Base-by-base conservation (phyloP, 2,329 filamentous ascomycete genomes). In the Colletotrichum lindemuthianum region DNA sequence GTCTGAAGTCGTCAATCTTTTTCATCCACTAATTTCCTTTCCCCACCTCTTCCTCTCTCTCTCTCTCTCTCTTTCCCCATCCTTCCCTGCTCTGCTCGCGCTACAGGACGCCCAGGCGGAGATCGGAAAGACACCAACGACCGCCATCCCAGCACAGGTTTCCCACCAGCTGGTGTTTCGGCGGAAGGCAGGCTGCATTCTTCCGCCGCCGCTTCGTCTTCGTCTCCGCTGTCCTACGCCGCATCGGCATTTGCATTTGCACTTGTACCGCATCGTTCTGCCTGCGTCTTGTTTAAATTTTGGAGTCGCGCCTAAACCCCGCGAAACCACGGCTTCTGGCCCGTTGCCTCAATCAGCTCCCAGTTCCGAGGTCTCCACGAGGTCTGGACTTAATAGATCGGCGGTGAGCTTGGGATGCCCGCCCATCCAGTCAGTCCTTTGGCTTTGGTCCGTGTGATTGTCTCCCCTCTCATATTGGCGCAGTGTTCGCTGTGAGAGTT, bases 331-430 rank as follows among this genome's bases (percentile, higher is more conserved):
- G 5, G 24, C 24, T 24, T 53, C 48, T 49, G 50, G 53, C 48
- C 49, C 59, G n/a, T 61, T 63, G 63, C 63, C 58, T 61, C 59
- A 57, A 40, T 45, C 63, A 59, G 60, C 48, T 53, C 41, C 48
- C 47, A 63, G 59, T 48, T 47, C 58, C 52, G 52, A 63, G 34
- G 47, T 47, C 52, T 53, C 15, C 24, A 43, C 52, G 52, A 63
- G 34, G 47, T 47, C 52, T 53, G 32, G 36, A 43, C 52, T 33
- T 54, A 11, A 34, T 43, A 49, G 53, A 66, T 64, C 48, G 60
- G 63, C 63, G 63, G 63, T 66, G 63, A 66, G 63, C 63, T 47
- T 47, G 40, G 36, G 54, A 36, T 33, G 32, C 52, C 43, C 16
- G 16, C 16, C 24, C 34, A 24, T 37, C 37, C 32, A 32, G 41